Percentiles rank a stretch among this genome's conserved stretches.
These are phyloP conservation scores for Uncinocarpus reesii DNA, from an alignment of 2,329 filamentous ascomycete genomes.

Conservation along the genomic window DNA sequence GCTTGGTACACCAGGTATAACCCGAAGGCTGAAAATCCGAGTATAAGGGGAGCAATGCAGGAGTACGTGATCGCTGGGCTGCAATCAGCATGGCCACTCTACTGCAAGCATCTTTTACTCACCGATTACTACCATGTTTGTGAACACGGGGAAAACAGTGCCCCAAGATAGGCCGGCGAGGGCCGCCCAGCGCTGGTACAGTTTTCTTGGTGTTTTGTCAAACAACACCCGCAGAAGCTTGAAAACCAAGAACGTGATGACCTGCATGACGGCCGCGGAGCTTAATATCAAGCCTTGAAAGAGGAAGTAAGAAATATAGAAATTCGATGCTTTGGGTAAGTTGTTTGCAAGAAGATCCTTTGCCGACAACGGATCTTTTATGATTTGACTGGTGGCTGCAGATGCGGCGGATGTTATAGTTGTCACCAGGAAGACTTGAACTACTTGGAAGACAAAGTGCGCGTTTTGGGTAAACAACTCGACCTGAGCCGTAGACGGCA, in stretches of 20 bases:
- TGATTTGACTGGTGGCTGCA: slow-evolving; percentile 55
- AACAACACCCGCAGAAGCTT: slow-evolving; percentile 62
- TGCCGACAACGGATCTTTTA: slow-evolving; percentile 52
- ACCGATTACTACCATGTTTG: slow-evolving; percentile 76
- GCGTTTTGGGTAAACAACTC: slow-evolving; percentile 84
- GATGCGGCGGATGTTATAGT: slow-evolving; percentile 75
- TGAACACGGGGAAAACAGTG: slow-evolving; percentile 64
- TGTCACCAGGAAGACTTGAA: slow-evolving; percentile 83
- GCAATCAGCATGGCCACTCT: background rate
- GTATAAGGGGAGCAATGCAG: slow-evolving; percentile 73
- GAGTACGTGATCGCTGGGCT: slow-evolving; percentile 66
- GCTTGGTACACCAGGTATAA: slow-evolving; percentile 73
- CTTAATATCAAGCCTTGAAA: slow-evolving; percentile 77
- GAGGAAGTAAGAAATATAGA: slow-evolving; percentile 91
- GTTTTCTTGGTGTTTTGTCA: slow-evolving; percentile 61
- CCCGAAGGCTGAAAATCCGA: slow-evolving; percentile 69
- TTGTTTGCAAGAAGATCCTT: slow-evolving; percentile 60
- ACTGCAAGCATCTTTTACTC: slow-evolving; percentile 24
- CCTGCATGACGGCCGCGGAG: slow-evolving; percentile 61
- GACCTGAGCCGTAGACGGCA: slow-evolving; percentile 66
- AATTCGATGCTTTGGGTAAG: slow-evolving; percentile 79
- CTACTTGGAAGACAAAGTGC: slow-evolving; percentile 63
- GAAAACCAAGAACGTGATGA: slow-evolving; percentile 61
- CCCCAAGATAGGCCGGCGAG: slow-evolving; percentile 75
- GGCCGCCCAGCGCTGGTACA: slow-evolving; percentile 64